phyloP scores from a whole-genome alignment of 1,284 basidiomycete species.

The Rhodotorula sp. region DNA sequence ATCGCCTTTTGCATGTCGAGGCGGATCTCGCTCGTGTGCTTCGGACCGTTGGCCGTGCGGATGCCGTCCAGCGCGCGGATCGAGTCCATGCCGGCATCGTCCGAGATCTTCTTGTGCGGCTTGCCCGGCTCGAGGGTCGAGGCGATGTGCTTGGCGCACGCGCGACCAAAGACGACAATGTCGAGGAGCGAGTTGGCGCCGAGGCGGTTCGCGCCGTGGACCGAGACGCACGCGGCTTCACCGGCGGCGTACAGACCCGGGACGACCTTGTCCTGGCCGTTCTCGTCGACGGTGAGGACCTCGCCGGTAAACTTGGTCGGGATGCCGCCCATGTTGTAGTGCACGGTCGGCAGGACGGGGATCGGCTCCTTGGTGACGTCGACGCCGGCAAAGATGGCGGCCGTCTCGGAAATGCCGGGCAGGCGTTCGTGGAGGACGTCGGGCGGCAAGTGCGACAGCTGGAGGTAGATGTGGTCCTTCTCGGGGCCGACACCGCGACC shows the following conservation, averaged over 20 bases:
- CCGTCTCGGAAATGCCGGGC: constrained; percentile 99
- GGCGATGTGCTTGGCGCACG: constrained; percentile 95
- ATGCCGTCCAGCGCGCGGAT: constrained; percentile 90
- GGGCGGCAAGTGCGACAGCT: constrained; percentile 94
- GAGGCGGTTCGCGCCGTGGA: constrained; percentile 98
- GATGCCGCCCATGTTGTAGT: constrained; percentile 89
- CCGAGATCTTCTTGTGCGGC: constrained; percentile 84
- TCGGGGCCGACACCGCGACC: constrained; percentile 98
- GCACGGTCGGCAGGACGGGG: constrained; percentile 83
- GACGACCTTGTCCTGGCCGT: constrained; percentile 91
- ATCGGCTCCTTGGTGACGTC: constrained; percentile 99
- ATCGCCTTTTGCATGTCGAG: constrained; percentile 98
- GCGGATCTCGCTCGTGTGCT: constrained; percentile 85
- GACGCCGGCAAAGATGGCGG: constrained; percentile 97
- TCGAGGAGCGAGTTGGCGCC: constrained; percentile 98
- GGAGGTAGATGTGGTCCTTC: constrained; percentile 96
- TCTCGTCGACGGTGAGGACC: constrained; percentile 78
- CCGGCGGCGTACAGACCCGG: constrained; percentile 98
- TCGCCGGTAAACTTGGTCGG: constrained; percentile 98
- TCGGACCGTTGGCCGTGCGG: constrained; percentile 73
- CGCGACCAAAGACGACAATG: constrained; percentile 98
- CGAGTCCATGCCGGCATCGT: constrained; percentile 80
- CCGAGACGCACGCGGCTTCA: constrained; percentile 97
- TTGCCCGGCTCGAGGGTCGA: constrained; percentile 86
- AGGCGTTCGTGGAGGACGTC: constrained; percentile 95